Conservation (phyloP, 2,329 filamentous ascomycete species). For the Alternaria gaisen region DNA sequence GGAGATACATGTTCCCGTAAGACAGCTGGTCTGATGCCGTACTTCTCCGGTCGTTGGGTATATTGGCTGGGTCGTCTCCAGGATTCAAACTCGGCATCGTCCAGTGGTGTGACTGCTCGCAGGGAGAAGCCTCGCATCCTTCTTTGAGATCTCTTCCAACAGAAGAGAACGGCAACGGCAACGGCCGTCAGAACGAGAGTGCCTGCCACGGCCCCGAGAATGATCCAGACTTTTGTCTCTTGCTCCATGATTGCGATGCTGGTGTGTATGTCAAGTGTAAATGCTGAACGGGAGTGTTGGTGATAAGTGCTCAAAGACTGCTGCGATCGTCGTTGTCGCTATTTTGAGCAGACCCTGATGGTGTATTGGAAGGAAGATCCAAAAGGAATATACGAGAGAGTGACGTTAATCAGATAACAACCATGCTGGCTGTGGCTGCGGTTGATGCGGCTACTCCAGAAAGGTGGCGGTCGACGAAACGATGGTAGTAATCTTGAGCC, state of each 20-base stretch:
- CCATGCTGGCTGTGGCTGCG: constrained; percentile 35
- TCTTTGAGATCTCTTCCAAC: constrained; percentile 46
- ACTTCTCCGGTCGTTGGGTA: constrained; percentile 47
- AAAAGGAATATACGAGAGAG: constrained; percentile 27
- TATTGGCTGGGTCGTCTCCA: constrained; percentile 52
- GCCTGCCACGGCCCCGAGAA: constrained; percentile 47
- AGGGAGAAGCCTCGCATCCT: constrained; percentile 47
- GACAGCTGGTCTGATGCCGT: constrained; percentile 42
- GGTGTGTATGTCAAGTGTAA: not conserved
- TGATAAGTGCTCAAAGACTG: not conserved
- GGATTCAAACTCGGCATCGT: constrained; percentile 53
- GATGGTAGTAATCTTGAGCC: constrained; percentile 27
- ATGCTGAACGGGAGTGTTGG: not conserved
- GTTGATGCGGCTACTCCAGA: constrained; percentile 28
- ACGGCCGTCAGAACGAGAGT: constrained; percentile 41
- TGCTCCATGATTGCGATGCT: constrained; percentile 35
- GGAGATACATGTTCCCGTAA: constrained; percentile 39
- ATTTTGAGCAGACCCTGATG: not conserved
- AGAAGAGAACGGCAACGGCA: constrained; percentile 41
- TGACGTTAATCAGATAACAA: constrained; percentile 39
- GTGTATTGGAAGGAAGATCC: constrained; percentile 16
- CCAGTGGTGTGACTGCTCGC: constrained; percentile 50
- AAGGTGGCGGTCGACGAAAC: constrained; percentile 29
- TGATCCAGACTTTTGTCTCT: constrained; percentile 48
- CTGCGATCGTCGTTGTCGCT: not conserved